Percentiles rank a stretch among this genome's conserved stretches.
phyloP scores from a whole-genome alignment of 2,329 filamentous ascomycete species.

The Saccharata proteae region DNA sequence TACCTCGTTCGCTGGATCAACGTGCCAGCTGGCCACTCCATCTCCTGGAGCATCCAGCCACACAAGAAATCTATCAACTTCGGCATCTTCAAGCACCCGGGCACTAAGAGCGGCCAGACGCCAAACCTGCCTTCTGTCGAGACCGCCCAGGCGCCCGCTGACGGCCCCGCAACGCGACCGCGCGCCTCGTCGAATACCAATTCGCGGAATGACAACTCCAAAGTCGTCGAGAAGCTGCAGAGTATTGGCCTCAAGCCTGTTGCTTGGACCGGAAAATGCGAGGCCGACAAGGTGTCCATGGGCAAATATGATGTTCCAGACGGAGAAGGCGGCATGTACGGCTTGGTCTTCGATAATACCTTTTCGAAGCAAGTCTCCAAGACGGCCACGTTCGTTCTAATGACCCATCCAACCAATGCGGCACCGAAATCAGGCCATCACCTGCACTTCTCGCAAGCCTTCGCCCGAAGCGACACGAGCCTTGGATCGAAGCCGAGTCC shows the following conservation, averaged over 20 bases:
- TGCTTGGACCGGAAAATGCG: constrained; percentile 83
- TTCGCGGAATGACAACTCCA: constrained; percentile 56
- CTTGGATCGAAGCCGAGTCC: constrained; percentile 27
- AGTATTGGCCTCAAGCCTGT: constrained; percentile 51
- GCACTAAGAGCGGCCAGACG: constrained; percentile 45
- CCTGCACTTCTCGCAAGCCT: constrained; percentile 46
- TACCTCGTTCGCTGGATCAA: constrained; percentile 97
- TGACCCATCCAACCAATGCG: constrained; percentile 80
- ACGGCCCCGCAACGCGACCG: constrained; percentile 43
- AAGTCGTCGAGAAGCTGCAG: constrained; percentile 54
- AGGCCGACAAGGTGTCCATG: constrained; percentile 88
- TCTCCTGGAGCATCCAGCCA: constrained; percentile 95
- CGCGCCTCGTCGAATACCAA: constrained; percentile 40
- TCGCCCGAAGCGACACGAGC: constrained; percentile 31
- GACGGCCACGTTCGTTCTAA: constrained; percentile 83
- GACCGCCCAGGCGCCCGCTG: constrained; percentile 23
- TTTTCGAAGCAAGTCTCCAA: constrained; percentile 90
- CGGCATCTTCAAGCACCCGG: constrained; percentile 93
- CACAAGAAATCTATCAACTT: constrained; percentile 99
- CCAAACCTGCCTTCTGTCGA: constrained; percentile 24
- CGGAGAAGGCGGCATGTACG: constrained; percentile 82
- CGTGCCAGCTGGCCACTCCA: constrained; percentile 78
- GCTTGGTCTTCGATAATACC: constrained; percentile 95
- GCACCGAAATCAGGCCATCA: constrained; percentile 65
- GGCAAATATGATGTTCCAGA: constrained; percentile 70